Base-by-base conservation (phyloP, 345 rosid species). In the thale cress (Arabidopsis thaliana) region DNA sequence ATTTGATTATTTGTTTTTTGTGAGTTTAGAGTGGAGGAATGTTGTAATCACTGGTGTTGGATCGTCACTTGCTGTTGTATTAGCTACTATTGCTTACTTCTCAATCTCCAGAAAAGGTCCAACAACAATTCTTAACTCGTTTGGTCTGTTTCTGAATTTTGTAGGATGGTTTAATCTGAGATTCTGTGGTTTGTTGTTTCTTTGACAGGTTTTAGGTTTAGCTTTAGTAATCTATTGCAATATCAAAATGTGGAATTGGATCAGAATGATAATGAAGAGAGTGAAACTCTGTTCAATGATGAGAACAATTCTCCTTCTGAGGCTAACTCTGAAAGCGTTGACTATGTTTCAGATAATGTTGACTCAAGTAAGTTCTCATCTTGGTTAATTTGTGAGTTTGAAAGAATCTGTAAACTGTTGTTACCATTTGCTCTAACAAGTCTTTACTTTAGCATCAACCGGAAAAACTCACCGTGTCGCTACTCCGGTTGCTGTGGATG, bases 81-180 rank as follows among this genome's bases (percentile, higher is more conserved):
- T 90, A 34, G 88, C 93, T 52, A 82, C 87, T 55, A 1, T 87
- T 62, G 89, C 89, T 65, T 93, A 82, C 73, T 81, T 87, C 50
- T 82, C 89, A 6, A 73, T 87, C 69, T 83, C 84, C 4, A 74
- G 84, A 73, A 85, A 80, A 76, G 93, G 95, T 89, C 12, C 6
- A 13, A 37, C 0, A 41, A 9, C 28, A 34, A 25, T 34, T 33
- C 68, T 51, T 1, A 9, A 50, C 23, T 64, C 51, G 9, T 53
- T 67, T 37, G 4, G 9, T 53, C 59, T 37, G 4, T 37, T 10
- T 28, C 37, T 24, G 45, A 14, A 5, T 9, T 53, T 77, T 1
- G 2, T 1, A 33, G 14, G 49, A 67, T 50, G 6, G 40, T 44
- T 72, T 14, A 24, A 20, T 49, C 28, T 62, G 40, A 42, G 38